Evolutionary conservation across 179 eudicot species (phyloP).

Genomic region (Beta corolliflora): DNA sequence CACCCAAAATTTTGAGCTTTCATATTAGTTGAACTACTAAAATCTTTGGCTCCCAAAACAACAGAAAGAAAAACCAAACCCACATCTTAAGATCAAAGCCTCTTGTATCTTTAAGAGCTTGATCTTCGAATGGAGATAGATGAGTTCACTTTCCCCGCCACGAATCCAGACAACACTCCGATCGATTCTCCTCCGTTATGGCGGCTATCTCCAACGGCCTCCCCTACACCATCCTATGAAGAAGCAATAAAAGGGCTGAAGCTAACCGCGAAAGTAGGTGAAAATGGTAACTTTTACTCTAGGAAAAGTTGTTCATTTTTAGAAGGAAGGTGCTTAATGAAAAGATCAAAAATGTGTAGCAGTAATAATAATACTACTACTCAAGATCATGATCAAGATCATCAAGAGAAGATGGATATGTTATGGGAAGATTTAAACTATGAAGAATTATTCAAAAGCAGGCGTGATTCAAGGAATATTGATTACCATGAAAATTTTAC

Average conservation of each 20-base stretch:
- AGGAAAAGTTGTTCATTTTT: slow-evolving; percentile 33
- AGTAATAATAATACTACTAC: not conserved
- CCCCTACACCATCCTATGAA: slow-evolving; percentile 32
- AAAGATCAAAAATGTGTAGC: slow-evolving; percentile 23
- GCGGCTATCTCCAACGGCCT: slow-evolving; percentile 38
- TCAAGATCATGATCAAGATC: slow-evolving; percentile 19
- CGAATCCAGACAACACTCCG: slow-evolving; percentile 24
- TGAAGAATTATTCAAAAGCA: slow-evolving; percentile 29
- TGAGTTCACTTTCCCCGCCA: slow-evolving; percentile 39
- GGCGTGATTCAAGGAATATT: slow-evolving; percentile 11
- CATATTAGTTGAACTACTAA: slow-evolving; percentile 36
- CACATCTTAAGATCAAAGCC: slow-evolving; percentile 2
- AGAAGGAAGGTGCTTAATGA: slow-evolving; percentile 26
- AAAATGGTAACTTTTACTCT: not conserved
- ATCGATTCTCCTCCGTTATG: slow-evolving; percentile 44
- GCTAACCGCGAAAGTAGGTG: not conserved
- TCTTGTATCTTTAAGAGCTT: not conserved
- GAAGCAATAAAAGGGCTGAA: not conserved
- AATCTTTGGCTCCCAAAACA: not conserved
- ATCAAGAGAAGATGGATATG: slow-evolving; percentile 40
- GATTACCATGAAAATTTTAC: slow-evolving; percentile 5
- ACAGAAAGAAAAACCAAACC: too few relatives aligned
- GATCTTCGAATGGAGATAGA: slow-evolving; percentile 24
- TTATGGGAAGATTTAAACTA: slow-evolving; percentile 45
- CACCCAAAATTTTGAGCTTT: slow-evolving; percentile 16